Evolutionary conservation across 768 basidiomycete genomes (phyloP).

Genomic region (Gloeostereum incarnatum): DNA sequence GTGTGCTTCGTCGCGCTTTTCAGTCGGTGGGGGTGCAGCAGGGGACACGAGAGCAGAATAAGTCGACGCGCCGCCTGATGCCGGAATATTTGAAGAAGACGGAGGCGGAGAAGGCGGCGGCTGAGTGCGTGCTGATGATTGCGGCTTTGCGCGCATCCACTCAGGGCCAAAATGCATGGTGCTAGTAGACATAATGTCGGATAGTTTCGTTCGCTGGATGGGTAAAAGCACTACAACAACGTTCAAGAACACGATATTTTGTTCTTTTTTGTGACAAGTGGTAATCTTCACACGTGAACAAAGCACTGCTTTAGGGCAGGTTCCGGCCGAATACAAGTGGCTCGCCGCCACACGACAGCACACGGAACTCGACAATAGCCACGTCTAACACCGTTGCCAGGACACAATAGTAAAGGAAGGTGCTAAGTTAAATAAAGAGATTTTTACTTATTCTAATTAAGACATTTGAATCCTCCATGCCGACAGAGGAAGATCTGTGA

Average conservation of each 20-base stretch:
- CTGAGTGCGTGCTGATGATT: conserved; percentile 40
- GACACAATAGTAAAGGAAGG: too few relatives aligned
- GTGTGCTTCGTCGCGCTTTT: conserved; percentile 53
- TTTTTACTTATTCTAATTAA: conserved; percentile 16
- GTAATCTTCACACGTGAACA: conserved; percentile 30
- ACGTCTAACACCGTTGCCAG: too few relatives aligned
- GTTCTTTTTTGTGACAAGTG: conserved; percentile 8
- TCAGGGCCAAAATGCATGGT: conserved; percentile 90
- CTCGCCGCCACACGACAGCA: too few relatives aligned
- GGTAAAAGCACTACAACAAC: conserved; percentile 2
- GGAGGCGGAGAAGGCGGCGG: conserved; percentile 55
- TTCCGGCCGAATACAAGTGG: too few relatives aligned
- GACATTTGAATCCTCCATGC: conserved; percentile 62
- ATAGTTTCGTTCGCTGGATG: conserved; percentile 6
- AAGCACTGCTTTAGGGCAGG: conserved; percentile 31
- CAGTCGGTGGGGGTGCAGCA: conserved; percentile 36
- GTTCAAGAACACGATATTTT: neutral
- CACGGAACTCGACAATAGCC: too few relatives aligned
- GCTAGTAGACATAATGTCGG: conserved; percentile 38
- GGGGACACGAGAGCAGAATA: conserved; percentile 65
- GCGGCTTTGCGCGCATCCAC: conserved; percentile 84
- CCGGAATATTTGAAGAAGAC: conserved; percentile 21
- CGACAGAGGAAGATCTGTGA: conserved; percentile 53
- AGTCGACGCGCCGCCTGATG: conserved; percentile 48
- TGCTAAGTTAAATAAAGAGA: too few relatives aligned